Evolutionary conservation across 441 rosid genomes (phyloP), one percentile per base, ranked within the genome.

Genomic region (Metrosideros polymorpha): DNA sequence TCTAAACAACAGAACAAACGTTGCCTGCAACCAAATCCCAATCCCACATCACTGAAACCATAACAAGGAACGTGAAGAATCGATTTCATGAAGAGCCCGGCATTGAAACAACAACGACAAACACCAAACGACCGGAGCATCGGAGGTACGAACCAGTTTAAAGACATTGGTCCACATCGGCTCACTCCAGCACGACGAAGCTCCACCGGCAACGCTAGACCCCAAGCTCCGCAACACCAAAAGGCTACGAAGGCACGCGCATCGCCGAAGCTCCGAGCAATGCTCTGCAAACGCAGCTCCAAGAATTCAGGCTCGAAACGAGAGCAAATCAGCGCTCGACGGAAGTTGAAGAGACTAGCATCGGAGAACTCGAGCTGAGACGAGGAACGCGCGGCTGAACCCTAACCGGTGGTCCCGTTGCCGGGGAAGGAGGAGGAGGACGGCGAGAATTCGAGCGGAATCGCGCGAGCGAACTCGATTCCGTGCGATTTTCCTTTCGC

Each of bases 91-190:
- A 50, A 82, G 82, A 53, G 25, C 47, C n/a, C 39, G 2, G 25
- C n/a, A 59, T 32, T 15, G 45, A 24, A 75, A 86, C 39, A 61
- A 32, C 49, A 29, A 32, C 29, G 43, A 43, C n/a, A 19, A 55
- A 66, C 54, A 52, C 51, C 32, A 22, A 83, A 22, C 47, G 29
- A 83, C 9, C 35, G 76, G 5, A 42, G 22, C 22, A n/a, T 49
- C 75, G 12, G 66, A 66, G 52, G 53, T 4, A 86, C 97, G 85
- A 90, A 97, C 99, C 85, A 97, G 94, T 93, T 92, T 92, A 89
- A 97, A 97, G 86, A 96, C 97, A 88, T 97, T 97, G 53, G 99
- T 96, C 99, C 99, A 97, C 99, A 97, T 97, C 87, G 91, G 94
- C 90, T 63, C 79, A 84, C 47, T 82, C 84, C 86, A 63, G 84